A percentile compares a stretch with the other conserved stretches of the same genome.
phyloP scores from a whole-genome alignment of 129 eudicot species.

The Daucus carota region DNA sequence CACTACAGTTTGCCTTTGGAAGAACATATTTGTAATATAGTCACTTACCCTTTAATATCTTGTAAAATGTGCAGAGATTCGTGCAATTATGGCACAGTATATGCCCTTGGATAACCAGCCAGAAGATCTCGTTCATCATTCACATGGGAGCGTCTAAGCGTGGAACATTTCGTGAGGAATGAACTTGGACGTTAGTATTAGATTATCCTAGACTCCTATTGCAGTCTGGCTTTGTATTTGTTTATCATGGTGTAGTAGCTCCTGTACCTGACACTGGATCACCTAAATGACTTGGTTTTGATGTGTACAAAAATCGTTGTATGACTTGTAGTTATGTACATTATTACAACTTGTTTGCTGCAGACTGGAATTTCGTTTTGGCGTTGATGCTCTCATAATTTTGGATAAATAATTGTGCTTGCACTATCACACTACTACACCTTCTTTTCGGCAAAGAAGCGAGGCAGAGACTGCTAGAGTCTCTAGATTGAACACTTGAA shows the following conservation, averaged over 20 bases:
- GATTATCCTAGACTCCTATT: not conserved
- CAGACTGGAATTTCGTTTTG: too few relatives aligned
- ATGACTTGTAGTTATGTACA: not conserved
- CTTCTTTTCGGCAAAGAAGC: not conserved
- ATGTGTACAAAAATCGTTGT: not conserved
- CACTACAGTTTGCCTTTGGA: too few relatives aligned
- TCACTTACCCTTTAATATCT: not conserved
- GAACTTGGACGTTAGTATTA: not conserved
- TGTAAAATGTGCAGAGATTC: slow-evolving; percentile 42
- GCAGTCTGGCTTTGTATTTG: slow-evolving; percentile 3
- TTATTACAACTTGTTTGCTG: not conserved
- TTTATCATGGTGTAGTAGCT: slow-evolving; percentile 14
- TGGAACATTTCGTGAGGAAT: not conserved
- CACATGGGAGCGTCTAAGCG: slow-evolving; percentile 41
- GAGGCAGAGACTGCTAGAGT: not conserved
- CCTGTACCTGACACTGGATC: not conserved
- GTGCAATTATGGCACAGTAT: slow-evolving; percentile 93
- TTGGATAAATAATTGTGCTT: too few relatives aligned
- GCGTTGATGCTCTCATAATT: too few relatives aligned
- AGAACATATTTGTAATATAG: too few relatives aligned
- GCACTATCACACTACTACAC: not conserved
- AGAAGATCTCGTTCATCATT: slow-evolving; percentile 36
- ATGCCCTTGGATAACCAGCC: slow-evolving; percentile 86
- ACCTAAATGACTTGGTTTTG: not conserved
- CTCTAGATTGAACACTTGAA: too few relatives aligned